Evolutionary conservation across 495 filamentous ascomycete genomes (phyloP), one percentile per base, ranked within the genome.

Genomic region (Tetracladium setigerum): DNA sequence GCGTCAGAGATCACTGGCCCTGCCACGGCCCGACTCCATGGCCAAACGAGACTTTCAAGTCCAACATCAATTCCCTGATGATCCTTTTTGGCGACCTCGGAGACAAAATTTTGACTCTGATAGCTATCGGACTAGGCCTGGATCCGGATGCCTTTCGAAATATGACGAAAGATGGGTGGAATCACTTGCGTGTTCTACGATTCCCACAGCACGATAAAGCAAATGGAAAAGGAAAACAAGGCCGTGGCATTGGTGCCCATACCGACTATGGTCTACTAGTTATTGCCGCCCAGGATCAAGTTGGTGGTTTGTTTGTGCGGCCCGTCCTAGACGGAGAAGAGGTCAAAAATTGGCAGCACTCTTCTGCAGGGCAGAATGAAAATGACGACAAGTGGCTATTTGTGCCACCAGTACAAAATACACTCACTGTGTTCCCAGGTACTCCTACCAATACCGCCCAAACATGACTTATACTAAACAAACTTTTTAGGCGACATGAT

Each of bases 211-310:
- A 57, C 2, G 56, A 66, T 36, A 58, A 50, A 4, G 67, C 68
- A 30, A 72, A 71, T 36, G 68, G 68, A 4, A 69, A 68, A 40
- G 67, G 68, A 13, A 65, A 67, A 54, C 53, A 57, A 30, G 68
- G 68, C 4, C 62, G 68, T 13, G 68, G 68, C 13, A 71, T 71
- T 41, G 68, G 68, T 30, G 67, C 66, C 5, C 68, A 72, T 51
- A 72, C 68, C 10, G 68, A 72, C 35, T 72, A 70, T 19, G 68
- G 68, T 7, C 48, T 72, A 13, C 61, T 72, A 1, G 67, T 72
- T 33, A 69, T 72, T 34, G 59, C 67, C 15, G 60, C 62, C 0
- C 68, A 72, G 31, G 68, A 72, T 41, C 60, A 68, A 4, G 63
- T 69, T 40, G 68, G 68, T 40, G 68, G 66, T 8, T 58, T 72